Evolutionary conservation across 345 rosid species (phyloP).

Genomic region (Gossypium raimondii): DNA sequence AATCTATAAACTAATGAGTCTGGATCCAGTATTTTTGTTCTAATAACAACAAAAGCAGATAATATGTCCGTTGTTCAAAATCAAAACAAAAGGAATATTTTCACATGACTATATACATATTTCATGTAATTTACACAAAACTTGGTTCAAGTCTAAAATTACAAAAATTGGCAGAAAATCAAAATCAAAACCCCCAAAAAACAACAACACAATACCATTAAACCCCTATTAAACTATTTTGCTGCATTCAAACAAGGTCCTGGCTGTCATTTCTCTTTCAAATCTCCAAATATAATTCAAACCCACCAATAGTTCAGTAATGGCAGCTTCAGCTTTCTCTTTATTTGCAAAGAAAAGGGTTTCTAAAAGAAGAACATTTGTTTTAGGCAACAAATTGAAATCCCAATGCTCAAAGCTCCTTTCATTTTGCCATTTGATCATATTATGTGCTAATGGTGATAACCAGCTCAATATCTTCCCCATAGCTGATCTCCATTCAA

Average conservation of each 20-base stretch:
- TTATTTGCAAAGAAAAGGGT: conserved; percentile 75
- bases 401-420: conserved; percentile 84
- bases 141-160: conserved; percentile 28
- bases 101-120: conserved; percentile 24
- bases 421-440: conserved; percentile 96
- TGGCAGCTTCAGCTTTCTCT: conserved; percentile 88
- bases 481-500: conserved; percentile 79
- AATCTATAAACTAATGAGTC: too few relatives aligned
- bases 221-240: conserved; percentile 32
- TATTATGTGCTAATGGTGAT: conserved; percentile 86
- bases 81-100: background rate
- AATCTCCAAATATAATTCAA: conserved; percentile 95
- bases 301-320: conserved; percentile 89
- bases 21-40: too few relatives aligned
- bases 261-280: conserved; percentile 92
- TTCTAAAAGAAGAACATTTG: conserved; percentile 67
- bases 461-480: conserved; percentile 78
- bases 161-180: conserved; percentile 15
- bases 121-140: conserved; percentile 27
- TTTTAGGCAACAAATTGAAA: conserved; percentile 33
- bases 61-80: too few relatives aligned
- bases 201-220: background rate
- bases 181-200: conserved; percentile 7
- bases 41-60: too few relatives aligned
- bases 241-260: conserved; percentile 64